Percentiles rank a stretch among this genome's conserved stretches.
These are phyloP conservation scores for Schizochytrium sp. DNA, from an alignment of 108 stramenopile genomes.

Conservation along the genomic window DNA sequence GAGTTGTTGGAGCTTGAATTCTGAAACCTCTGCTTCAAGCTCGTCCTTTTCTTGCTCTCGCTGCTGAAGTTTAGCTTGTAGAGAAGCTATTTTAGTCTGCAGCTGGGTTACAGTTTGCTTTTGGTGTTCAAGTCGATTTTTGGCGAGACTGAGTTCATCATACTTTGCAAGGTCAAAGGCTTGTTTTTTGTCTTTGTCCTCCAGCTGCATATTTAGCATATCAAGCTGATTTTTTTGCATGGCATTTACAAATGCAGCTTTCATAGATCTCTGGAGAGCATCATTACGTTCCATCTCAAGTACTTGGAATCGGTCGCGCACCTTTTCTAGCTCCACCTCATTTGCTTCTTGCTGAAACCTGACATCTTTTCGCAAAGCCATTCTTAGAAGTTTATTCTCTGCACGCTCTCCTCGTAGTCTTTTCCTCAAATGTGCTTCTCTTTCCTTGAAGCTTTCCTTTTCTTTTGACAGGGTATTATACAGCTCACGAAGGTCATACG, in stretches of 20 bases:
- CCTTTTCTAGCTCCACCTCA: constrained; percentile 11
- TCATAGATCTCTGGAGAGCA: neutral
- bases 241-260: neutral
- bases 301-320: neutral
- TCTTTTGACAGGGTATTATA: neutral
- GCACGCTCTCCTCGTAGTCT: constrained; percentile 9
- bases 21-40: neutral
- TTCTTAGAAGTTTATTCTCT: neutral
- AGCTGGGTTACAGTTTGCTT: neutral
- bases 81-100: neutral
- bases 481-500: constrained; percentile 31
- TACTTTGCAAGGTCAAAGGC: neutral
- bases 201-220: neutral
- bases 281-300: constrained; percentile 13
- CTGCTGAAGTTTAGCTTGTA: neutral
- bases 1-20: neutral
- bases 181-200: neutral
- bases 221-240: constrained; percentile 4
- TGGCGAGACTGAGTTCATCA: constrained; percentile 30
- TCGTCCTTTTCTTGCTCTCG: neutral
- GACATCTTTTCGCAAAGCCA: neutral
- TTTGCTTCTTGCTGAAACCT: neutral
- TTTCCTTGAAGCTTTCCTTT: neutral
- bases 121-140: neutral
- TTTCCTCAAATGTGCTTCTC: neutral